Evolutionary conservation across 108 stramenopile genomes (phyloP), one percentile per base, ranked within the genome.

Genomic region (Seminavis robusta): DNA sequence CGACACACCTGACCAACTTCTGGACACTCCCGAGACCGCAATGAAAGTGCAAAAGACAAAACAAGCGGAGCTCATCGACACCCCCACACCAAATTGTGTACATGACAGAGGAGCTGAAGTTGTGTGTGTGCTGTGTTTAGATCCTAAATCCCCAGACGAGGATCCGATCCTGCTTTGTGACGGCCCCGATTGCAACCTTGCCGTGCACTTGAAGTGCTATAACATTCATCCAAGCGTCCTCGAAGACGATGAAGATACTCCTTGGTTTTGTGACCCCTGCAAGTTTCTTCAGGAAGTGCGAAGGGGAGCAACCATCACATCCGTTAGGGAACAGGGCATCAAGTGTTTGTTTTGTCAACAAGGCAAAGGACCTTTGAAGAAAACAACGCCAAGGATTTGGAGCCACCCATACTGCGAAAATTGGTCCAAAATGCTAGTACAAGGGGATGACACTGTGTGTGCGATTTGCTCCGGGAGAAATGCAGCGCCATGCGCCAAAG

Each of bases 161-260:
- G 66, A 84, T 39, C 79, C 76, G 1, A 61, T 84, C 2, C 40
- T 80, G 8, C 41, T 84, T 9, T 84, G 83, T 45, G 83, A 84
- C 54, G n/a, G 13, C 23, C 20, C 20, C 15, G 17, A 8, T 1
- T 84, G 83, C 57, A 62, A 73, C 44, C 45, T 68, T 11, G 76
- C 67, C 34, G 78, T 84, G 29, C 83, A 84, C 55, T 40, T 63
- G 33, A 41, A 38, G 2, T 84, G 83, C 48, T 84, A 84, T 39
- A 20, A 52, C 4, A 61, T 78, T 13, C 25, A 37, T 4, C 48
- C 48, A 25, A 6, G 23, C 34, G 17, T 33, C 16, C 31, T 29
- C 15, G 33, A 19, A 11, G 40, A 47, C 1, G 74, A 66, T 10
- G 57, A 58, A 19, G n/a, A n/a, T n/a, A n/a, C n/a, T n/a, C n/a